Conservation (phyloP, 805 yeast species). For the Saccharomycopsis sp. region DNA sequence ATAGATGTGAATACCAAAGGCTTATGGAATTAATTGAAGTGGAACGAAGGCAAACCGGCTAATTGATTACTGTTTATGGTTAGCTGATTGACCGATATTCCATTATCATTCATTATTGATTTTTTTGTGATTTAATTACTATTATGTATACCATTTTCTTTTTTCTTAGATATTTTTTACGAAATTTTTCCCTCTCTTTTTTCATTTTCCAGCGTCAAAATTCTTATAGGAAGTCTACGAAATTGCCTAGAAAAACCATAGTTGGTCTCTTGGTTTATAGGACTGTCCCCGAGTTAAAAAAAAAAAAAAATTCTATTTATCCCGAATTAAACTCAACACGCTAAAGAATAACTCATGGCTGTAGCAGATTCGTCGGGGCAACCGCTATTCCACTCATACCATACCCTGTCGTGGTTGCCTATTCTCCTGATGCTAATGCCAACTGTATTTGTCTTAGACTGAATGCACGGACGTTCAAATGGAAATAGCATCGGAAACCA, state of each 20-base stretch:
- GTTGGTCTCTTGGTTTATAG: background rate
- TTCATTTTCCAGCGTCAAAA: background rate
- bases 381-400: background rate
- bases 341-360: background rate
- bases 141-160: background rate
- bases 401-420: background rate
- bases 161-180: conserved; percentile 1
- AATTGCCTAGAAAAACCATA: background rate
- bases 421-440: background rate
- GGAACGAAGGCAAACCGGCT: background rate
- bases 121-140: background rate
- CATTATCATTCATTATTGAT: background rate
- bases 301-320: too few relatives aligned
- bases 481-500: background rate
- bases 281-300: background rate
- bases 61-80: background rate
- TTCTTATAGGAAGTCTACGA: background rate
- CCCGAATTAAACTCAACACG: background rate
- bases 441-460: background rate
- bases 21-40: background rate
- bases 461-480: background rate
- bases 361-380: background rate
- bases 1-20: background rate
- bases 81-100: background rate
- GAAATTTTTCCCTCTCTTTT: background rate